phyloP scores from a whole-genome alignment of 495 filamentous ascomycete genomes.

The Aspergillus bertholletiae region DNA sequence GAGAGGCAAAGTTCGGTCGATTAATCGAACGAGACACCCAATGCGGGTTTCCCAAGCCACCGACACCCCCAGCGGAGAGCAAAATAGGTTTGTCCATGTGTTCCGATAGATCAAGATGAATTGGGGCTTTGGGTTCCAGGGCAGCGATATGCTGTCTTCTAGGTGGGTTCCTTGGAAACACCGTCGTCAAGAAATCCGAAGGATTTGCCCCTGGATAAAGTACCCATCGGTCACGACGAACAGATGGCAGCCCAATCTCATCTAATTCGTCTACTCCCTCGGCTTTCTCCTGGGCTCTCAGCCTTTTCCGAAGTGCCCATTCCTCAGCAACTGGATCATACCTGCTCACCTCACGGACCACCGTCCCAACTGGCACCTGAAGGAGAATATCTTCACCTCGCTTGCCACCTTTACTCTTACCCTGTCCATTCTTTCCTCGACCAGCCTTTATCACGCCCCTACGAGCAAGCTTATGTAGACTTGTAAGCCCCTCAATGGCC shows the following conservation, averaged over 20 bases:
- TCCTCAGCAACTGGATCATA: constrained; percentile 74
- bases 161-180: constrained; percentile 57
- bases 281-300: constrained; percentile 6
- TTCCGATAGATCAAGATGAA: constrained; percentile 76
- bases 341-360: constrained; percentile 76
- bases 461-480: constrained; percentile 85
- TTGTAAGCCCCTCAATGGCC: constrained; percentile 84
- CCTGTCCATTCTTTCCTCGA: constrained; percentile 79
- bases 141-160: constrained; percentile 54
- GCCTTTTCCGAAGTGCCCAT: constrained; percentile 27
- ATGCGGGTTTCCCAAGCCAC: constrained; percentile 90
- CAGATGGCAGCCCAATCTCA: constrained; percentile 27
- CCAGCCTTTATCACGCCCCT: constrained; percentile 72
- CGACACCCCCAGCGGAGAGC: constrained; percentile 85
- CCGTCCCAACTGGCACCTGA: constrained; percentile 87
- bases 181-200: constrained; percentile 57
- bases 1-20: constrained; percentile 82
- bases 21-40: constrained; percentile 68
- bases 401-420: constrained; percentile 73
- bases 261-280: constrained; percentile 26
- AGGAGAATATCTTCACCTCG: constrained; percentile 85
- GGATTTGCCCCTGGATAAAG: constrained; percentile 74
- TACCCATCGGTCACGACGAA: constrained; percentile 70
- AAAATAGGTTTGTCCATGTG: constrained; percentile 81
- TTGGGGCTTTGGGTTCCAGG: constrained; percentile 63